Evolutionary conservation across 257 asterid genomes (phyloP).

Genomic region (Jacaranda copaia): DNA sequence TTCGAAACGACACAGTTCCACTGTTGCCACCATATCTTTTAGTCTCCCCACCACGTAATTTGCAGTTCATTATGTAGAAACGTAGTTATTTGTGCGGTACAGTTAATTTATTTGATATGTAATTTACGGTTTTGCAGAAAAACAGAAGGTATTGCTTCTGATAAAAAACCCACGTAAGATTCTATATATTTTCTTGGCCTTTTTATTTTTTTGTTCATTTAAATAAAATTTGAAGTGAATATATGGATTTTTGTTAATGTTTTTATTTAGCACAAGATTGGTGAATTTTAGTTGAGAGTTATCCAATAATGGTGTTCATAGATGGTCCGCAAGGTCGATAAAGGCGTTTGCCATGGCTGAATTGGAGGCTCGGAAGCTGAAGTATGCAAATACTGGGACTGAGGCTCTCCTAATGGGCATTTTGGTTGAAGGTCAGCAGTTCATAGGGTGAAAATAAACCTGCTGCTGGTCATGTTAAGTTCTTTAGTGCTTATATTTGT

Average conservation of each 20-base stretch:
- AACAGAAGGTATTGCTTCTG: conserved; percentile 46
- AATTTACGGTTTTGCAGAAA: conserved; percentile 54
- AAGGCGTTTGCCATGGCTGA: conserved; percentile 87
- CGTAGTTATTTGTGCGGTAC: background rate
- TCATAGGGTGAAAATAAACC: conserved; percentile 17
- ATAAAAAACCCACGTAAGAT: conserved; percentile 61
- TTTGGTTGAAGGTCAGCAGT: conserved; percentile 82
- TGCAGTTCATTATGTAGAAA: conserved; percentile 24
- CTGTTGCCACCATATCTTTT: conserved; percentile 67
- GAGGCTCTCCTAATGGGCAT: conserved; percentile 95
- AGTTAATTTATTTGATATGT: conserved; percentile 9
- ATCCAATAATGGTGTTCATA: conserved; percentile 39
- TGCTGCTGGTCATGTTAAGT: conserved; percentile 2
- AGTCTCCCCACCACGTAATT: conserved; percentile 79
- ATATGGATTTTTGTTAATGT: conserved; percentile 7
- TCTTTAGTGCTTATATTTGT: conserved; percentile 32
- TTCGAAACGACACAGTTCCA: conserved; percentile 60
- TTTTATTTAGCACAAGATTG: background rate
- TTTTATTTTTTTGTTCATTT: background rate
- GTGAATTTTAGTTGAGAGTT: conserved; percentile 7
- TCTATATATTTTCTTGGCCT: background rate
- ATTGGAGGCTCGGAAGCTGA: conserved; percentile 90
- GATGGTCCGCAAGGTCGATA: conserved; percentile 94
- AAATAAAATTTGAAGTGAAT: background rate
- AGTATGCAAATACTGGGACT: conserved; percentile 86